Evolutionary conservation across 495 filamentous ascomycete species (phyloP).

Genomic region (Oleoguttula mirabilis): DNA sequence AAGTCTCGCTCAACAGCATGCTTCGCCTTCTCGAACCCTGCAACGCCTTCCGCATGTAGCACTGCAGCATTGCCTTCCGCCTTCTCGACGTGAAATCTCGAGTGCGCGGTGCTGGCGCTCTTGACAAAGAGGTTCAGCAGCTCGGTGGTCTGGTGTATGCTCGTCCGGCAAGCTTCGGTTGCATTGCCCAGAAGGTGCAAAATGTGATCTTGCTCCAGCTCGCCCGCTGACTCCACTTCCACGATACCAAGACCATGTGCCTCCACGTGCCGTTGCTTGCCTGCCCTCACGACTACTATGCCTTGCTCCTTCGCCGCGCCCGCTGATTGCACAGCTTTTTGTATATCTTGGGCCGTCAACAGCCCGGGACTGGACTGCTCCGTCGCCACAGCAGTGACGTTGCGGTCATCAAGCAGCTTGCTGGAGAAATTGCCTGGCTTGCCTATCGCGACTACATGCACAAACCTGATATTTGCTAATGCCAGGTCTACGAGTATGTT

Average conservation of each 20-base stretch:
- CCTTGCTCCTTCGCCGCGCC: conserved; percentile 4
- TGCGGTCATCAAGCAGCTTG: conserved; percentile 17
- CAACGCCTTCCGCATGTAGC: conserved; percentile 9
- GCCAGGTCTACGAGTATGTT: conserved; percentile 10
- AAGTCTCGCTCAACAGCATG: conserved; percentile 15
- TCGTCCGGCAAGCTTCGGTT: conserved; percentile 10
- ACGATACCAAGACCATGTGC: conserved; percentile 6
- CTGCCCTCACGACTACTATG: conserved; percentile 10
- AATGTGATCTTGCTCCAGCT: conserved; percentile 16
- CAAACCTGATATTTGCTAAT: conserved; percentile 5
- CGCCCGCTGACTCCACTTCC: conserved; percentile 11
- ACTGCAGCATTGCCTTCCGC: conserved; percentile 17
- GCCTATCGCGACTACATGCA: conserved; percentile 13
- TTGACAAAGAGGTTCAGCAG: conserved; percentile 16
- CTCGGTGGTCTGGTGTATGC: conserved; percentile 11
- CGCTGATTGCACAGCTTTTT: conserved; percentile 7
- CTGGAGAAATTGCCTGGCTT: conserved; percentile 17
- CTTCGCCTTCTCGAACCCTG: conserved; percentile 16
- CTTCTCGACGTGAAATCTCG: conserved; percentile 17
- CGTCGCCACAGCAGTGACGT: conserved; percentile 15
- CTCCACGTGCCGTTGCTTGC: conserved; percentile 11
- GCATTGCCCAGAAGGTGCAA: conserved; percentile 14
- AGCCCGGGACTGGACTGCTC: conserved; percentile 9
- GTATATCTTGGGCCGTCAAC: conserved; percentile 12
- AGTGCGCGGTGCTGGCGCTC: conserved; percentile 8